A percentile compares a stretch with the other conserved stretches of the same genome.
These are phyloP conservation scores for Paracoccidioides brasiliensis DNA, from an alignment of 2,329 filamentous ascomycete species.

Conservation along the genomic window DNA sequence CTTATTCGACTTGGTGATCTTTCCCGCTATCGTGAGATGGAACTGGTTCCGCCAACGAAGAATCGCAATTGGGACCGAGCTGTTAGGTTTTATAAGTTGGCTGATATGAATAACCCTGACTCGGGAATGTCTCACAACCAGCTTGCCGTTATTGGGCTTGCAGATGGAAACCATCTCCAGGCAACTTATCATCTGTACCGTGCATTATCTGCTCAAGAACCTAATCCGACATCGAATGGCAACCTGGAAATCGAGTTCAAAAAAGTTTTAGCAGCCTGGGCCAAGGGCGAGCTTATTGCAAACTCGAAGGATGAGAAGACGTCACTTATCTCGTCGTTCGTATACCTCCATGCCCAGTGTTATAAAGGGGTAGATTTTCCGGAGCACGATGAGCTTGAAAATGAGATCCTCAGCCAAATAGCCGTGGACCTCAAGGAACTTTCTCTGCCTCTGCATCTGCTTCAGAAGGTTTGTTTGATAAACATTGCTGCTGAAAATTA, in stretches of 20 bases:
- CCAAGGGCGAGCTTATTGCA: conserved; percentile 36
- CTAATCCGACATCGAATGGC: conserved; percentile 57
- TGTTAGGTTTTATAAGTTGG: conserved; percentile 72
- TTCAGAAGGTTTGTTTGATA: conserved; percentile 70
- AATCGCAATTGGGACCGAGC: conserved; percentile 66
- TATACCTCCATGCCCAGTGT: conserved; percentile 72
- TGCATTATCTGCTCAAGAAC: conserved; percentile 58
- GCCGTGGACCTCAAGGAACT: conserved; percentile 58
- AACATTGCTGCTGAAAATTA: conserved; percentile 76
- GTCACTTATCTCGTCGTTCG: conserved; percentile 66
- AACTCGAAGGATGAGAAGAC: conserved; percentile 33
- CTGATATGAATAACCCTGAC: conserved; percentile 61
- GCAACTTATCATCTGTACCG: conserved; percentile 85
- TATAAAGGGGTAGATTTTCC: conserved; percentile 64
- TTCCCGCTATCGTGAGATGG: conserved; percentile 66
- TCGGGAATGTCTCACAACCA: conserved; percentile 82
- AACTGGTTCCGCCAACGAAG: conserved; percentile 50
- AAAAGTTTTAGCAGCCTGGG: conserved; percentile 46
- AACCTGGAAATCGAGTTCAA: conserved; percentile 75
- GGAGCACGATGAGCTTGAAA: conserved; percentile 68
- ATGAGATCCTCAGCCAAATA: conserved; percentile 69
- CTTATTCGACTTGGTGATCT: conserved; percentile 83
- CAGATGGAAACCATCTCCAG: conserved; percentile 63
- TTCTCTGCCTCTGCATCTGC: conserved; percentile 43
- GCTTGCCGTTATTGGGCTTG: conserved; percentile 70